A percentile compares a stretch with the other conserved stretches of the same genome.
phyloP scores from a whole-genome alignment of 1,139 yeast genomes.

The Trichomonascaceae sp. region DNA sequence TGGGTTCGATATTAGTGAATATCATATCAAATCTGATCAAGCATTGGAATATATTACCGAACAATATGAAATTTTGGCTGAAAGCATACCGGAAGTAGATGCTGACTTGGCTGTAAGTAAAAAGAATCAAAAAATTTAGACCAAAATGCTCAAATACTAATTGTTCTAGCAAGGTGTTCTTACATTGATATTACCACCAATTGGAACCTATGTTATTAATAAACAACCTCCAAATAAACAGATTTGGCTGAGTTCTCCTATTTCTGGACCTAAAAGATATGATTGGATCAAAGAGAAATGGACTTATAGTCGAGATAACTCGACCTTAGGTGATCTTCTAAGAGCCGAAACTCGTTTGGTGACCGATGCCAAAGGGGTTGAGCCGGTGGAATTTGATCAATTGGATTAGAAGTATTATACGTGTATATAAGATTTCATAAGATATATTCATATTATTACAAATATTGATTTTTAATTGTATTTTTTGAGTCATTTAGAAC shows the following conservation, averaged over 20 bases:
- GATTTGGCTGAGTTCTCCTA: slow-evolving; percentile 86
- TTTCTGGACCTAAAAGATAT: slow-evolving; percentile 81
- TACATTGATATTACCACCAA: slow-evolving; percentile 57
- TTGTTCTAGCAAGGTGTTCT: slow-evolving; percentile 61
- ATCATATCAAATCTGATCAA: slow-evolving; percentile 52
- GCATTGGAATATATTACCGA: slow-evolving; percentile 62
- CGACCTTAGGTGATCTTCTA: slow-evolving; percentile 33
- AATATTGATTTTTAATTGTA: too few relatives aligned
- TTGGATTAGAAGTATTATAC: not conserved
- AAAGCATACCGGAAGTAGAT: slow-evolving; percentile 55
- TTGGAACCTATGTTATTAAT: slow-evolving; percentile 81
- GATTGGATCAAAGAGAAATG: slow-evolving; percentile 35
- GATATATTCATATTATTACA: not conserved
- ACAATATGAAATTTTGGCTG: slow-evolving; percentile 58
- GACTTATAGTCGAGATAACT: slow-evolving; percentile 36
- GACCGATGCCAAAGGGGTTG: slow-evolving; percentile 19
- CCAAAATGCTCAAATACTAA: not conserved
- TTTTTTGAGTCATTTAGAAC: not conserved
- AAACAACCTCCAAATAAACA: slow-evolving; percentile 94
- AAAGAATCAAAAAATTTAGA: not conserved
- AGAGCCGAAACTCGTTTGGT: slow-evolving; percentile 30
- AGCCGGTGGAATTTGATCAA: slow-evolving; percentile 4
- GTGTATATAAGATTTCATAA: not conserved
- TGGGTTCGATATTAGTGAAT: slow-evolving; percentile 38
- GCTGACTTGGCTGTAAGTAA: slow-evolving; percentile 56